These are phyloP conservation scores for Colletotrichum brevisporum DNA, from an alignment of 2,329 filamentous ascomycete genomes.

Conservation along the genomic window DNA sequence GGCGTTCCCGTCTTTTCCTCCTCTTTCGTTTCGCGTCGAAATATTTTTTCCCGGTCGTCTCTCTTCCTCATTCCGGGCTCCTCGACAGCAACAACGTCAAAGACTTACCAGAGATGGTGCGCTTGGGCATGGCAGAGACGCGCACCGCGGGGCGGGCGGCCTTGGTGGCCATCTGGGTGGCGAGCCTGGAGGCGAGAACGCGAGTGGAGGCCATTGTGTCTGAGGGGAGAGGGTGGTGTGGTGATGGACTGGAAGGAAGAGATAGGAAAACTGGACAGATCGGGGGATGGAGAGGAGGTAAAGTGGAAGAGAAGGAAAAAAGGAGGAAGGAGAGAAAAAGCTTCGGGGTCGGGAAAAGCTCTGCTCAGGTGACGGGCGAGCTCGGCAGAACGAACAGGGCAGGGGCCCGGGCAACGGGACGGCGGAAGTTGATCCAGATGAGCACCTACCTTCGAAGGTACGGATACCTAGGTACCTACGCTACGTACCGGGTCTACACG, in stretches of 20 bases:
- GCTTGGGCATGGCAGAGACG: conserved; percentile 77
- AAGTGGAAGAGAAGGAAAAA: conserved; percentile 58
- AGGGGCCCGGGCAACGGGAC: conserved; percentile 42
- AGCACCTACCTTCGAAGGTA: neutral
- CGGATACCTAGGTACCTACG: neutral
- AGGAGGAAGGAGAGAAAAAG: conserved; percentile 57
- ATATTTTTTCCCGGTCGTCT: neutral
- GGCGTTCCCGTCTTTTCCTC: conserved; percentile 20
- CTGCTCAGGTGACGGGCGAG: conserved; percentile 41
- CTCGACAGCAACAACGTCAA: conserved; percentile 15
- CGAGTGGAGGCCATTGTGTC: conserved; percentile 85
- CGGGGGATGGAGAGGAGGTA: conserved; percentile 52
- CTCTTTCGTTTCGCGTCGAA: conserved; percentile 27
- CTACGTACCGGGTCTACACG: too few relatives aligned
- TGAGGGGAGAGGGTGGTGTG: conserved; percentile 60
- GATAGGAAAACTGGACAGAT: conserved; percentile 42
- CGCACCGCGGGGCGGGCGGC: conserved; percentile 83
- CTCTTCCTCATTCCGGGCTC: conserved; percentile 20
- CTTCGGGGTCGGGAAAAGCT: conserved; percentile 49
- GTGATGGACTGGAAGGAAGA: conserved; percentile 42
- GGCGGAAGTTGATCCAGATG: conserved; percentile 43
- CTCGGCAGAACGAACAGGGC: conserved; percentile 42
- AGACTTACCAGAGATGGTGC: conserved; percentile 80
- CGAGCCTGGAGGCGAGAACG: conserved; percentile 83
- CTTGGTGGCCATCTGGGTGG: conserved; percentile 81